Evolutionary conservation across 176 grass and related monocot species (phyloP), one percentile per base, ranked within the genome.

Genomic region (Metroxylon sagu): DNA sequence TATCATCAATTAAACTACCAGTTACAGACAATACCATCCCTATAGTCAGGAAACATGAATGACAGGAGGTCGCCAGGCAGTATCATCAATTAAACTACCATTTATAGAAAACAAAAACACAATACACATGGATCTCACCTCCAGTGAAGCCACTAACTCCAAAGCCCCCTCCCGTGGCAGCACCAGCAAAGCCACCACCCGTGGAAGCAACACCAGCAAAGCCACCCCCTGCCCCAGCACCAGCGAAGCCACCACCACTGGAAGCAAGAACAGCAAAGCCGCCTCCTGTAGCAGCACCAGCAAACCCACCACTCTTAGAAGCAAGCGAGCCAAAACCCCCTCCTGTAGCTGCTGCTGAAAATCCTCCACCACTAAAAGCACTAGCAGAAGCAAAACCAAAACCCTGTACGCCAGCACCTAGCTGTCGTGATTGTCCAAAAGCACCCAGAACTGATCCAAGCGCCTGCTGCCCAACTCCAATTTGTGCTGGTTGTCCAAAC

Each of bases 351-450:
- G 87, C 79, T 71, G 72, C 71, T 43, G 87, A 76, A 70, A 92
- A 92, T 73, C 77, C 84, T 58, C 74, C 65, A 53, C 70, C 56
- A 66, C 58, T 49, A 61, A 82, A 76, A 18, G 54, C 66, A 62
- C 71, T 31, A 7, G 72, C 25, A 16, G 71, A 57, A 71, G 73
- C 51, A 49, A 35, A 49, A 55, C 66, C 62, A 59, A 86, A 72
- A 15, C 65, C 65, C 35, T 43, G 35, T 43, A 12, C 35, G 16
- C 83, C 72, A 21, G 65, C 59, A 81, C 91, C 91, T 56, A 90
- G 54, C 62, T 97, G 92, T 43, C 87, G 92, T 19, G 92, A 88
- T 74, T 97, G 86, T 72, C 92, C 92, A 69, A 91, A 97, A 79
- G 92, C 66, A 71, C 92, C 87, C 30, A 97, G 77, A 71, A 91